Conservation (phyloP, 2,329 filamentous ascomycete genomes). For the Monilinia laxa region DNA sequence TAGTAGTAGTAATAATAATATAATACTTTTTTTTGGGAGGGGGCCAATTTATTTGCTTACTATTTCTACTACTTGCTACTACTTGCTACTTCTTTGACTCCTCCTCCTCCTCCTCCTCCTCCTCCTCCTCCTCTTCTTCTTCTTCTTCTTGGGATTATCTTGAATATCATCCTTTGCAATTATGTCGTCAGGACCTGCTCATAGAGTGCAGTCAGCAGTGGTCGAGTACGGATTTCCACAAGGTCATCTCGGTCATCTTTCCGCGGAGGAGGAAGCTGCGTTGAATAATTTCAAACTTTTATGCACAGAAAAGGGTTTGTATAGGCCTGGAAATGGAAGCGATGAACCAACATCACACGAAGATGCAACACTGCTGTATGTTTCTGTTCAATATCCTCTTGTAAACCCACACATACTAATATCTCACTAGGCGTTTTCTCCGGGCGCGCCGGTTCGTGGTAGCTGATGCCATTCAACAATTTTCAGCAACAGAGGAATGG, state of each 20-base stretch:
- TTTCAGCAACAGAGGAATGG: slow-evolving; percentile 87
- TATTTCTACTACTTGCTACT: not conserved
- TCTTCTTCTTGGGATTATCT: slow-evolving; percentile 3
- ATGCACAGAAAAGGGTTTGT: slow-evolving; percentile 64
- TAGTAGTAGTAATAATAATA: not conserved
- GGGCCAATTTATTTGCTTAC: not conserved
- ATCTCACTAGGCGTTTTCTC: slow-evolving; percentile 67
- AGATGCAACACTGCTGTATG: slow-evolving; percentile 70
- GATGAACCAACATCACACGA: slow-evolving; percentile 59
- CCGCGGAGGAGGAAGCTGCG: slow-evolving; percentile 62
- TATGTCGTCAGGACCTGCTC: slow-evolving; percentile 37
- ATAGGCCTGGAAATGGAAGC: slow-evolving; percentile 47
- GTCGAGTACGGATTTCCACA: slow-evolving; percentile 60
- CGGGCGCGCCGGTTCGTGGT: slow-evolving; percentile 80
- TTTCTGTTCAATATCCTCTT: slow-evolving; percentile 26
- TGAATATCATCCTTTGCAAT: slow-evolving; percentile 16
- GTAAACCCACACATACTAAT: slow-evolving; percentile 10
- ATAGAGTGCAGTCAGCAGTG: slow-evolving; percentile 40
- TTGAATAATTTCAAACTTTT: slow-evolving; percentile 71
- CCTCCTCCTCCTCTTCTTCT: not conserved
- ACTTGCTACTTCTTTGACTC: not conserved
- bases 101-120: not conserved
- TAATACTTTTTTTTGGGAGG: not conserved
- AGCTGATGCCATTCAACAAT: slow-evolving; percentile 76
- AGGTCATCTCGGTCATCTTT: slow-evolving; percentile 81